Evolutionary conservation across 2,329 filamentous ascomycete species (phyloP).

Genomic region (Aspergillus tubingensis): DNA sequence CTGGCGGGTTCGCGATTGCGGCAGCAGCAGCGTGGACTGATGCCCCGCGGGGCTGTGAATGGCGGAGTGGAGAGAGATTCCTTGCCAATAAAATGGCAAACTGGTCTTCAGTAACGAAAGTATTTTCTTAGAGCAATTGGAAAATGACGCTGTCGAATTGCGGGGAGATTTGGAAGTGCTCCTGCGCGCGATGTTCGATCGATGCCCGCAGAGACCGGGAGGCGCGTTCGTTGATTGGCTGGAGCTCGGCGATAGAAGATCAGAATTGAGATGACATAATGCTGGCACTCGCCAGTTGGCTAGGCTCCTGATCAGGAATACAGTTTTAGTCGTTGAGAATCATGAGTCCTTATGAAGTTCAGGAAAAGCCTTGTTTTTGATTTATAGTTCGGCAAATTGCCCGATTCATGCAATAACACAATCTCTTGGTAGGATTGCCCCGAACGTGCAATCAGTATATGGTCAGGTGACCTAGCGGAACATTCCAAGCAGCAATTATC

Average conservation of each 20-base stretch:
- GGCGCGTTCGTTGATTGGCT: constrained; percentile 1
- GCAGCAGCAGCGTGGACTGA: constrained; percentile 19
- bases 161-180: background rate
- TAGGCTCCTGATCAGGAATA: too few relatives aligned
- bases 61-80: background rate
- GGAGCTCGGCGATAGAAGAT: background rate
- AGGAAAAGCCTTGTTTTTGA: too few relatives aligned
- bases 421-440: too few relatives aligned
- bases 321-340: too few relatives aligned
- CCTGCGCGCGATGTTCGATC: constrained; percentile 1
- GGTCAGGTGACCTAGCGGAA: constrained; percentile 4
- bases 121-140: background rate
- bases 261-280: background rate
- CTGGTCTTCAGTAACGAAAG: background rate
- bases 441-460: background rate
- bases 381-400: too few relatives aligned
- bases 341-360: too few relatives aligned
- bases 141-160: background rate
- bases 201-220: background rate
- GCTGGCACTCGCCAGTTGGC: background rate
- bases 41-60: constrained; percentile 26
- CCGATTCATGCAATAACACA: too few relatives aligned
- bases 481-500: background rate
- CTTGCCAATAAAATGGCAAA: background rate
- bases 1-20: constrained; percentile 19